Conservation (phyloP, 1,139 yeast genomes). For the Hemisphaericaspora xylanilytica region DNA sequence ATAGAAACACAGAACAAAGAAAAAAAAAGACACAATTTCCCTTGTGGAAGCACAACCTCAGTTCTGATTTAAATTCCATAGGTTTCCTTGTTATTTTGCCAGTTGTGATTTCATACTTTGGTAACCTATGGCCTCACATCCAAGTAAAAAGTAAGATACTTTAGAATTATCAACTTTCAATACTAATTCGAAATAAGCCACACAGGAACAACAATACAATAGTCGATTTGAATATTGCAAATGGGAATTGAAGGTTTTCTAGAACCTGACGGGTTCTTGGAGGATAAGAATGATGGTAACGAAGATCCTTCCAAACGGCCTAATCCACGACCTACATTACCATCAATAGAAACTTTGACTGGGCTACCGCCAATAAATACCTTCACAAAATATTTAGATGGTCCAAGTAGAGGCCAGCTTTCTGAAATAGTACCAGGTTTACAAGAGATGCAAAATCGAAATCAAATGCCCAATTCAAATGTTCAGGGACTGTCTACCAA, state of each 20-base stretch:
- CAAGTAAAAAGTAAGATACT: too few species aligned
- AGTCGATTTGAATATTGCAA: neutral
- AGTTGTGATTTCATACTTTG: neutral
- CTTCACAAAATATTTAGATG: neutral
- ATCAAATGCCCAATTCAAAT: neutral
- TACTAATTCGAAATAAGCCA: neutral
- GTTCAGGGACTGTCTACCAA: slow-evolving; percentile 3
- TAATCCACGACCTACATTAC: slow-evolving; percentile 7
- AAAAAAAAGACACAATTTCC: slow-evolving; percentile 1
- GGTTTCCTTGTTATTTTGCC: neutral
- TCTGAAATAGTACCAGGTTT: neutral
- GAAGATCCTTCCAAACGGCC: neutral
- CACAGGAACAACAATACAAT: neutral
- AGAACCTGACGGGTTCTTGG: neutral
- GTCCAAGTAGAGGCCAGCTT: neutral
- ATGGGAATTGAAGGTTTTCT: slow-evolving; percentile 1
- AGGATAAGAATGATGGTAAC: neutral
- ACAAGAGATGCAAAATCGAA: neutral
- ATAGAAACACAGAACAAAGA: slow-evolving; percentile 1
- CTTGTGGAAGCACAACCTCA: neutral
- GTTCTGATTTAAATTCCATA: neutral
- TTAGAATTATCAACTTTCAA: neutral
- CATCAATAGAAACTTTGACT: slow-evolving; percentile 8
- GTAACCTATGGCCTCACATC: neutral
- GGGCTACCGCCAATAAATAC: slow-evolving; percentile 2